A percentile compares a stretch with the other conserved stretches of the same genome.
Conservation (phyloP, 2,329 filamentous ascomycete genomes). For the Aspergillus sp. region DNA sequence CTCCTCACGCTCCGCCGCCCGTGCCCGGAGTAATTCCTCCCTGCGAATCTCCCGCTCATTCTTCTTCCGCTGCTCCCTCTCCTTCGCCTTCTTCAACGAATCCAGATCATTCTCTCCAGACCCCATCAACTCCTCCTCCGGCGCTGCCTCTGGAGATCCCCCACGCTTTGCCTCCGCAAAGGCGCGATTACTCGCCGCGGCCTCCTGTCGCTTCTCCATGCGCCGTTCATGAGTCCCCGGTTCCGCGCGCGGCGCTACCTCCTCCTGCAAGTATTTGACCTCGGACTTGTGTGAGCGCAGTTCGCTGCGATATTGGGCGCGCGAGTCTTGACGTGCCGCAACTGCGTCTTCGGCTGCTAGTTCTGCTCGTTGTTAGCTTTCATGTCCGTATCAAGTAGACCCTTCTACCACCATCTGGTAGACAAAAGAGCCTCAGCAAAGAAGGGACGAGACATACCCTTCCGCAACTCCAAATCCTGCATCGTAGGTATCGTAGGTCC, state of each 20-base stretch:
- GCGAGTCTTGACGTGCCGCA: constrained; percentile 31
- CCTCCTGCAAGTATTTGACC: constrained; percentile 57
- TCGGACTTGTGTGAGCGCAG: constrained; percentile 52
- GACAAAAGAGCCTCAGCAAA: background rate
- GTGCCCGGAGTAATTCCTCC: constrained; percentile 77
- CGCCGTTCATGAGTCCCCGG: constrained; percentile 78
- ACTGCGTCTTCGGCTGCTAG: constrained; percentile 33
- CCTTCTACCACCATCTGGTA: too few species aligned
- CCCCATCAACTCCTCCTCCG: constrained; percentile 75
- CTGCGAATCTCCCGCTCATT: constrained; percentile 79
- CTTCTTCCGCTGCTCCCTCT: constrained; percentile 70
- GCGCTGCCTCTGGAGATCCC: constrained; percentile 64
- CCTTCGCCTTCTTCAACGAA: constrained; percentile 65
- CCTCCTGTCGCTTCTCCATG: constrained; percentile 79
- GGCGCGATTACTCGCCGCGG: constrained; percentile 70
- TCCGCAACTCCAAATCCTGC: constrained; percentile 69
- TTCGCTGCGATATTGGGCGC: constrained; percentile 47
- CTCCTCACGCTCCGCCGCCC: constrained; percentile 78
- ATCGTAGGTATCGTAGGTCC: constrained; percentile 69
- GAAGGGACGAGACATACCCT: constrained; percentile 31
- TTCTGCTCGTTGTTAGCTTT: constrained; percentile 24
- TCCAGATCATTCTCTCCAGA: constrained; percentile 62
- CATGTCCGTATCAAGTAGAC: too few species aligned
- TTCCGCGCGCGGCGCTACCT: constrained; percentile 79
- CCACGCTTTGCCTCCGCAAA: constrained; percentile 63